These are phyloP conservation scores for Amaranthus palmeri DNA, from an alignment of 148 eudicot species.

Conservation along the genomic window DNA sequence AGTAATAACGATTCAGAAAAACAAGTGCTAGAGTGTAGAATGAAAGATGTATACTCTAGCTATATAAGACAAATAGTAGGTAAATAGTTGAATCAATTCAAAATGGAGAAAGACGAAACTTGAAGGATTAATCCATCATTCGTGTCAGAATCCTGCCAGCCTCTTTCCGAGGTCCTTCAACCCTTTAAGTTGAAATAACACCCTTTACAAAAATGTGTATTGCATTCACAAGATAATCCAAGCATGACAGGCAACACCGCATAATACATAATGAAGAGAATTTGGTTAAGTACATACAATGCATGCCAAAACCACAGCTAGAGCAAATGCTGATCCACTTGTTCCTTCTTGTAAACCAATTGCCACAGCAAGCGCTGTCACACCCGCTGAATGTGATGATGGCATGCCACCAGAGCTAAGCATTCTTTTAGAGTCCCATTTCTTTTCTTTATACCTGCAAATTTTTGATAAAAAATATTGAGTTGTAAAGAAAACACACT, in stretches of 20 bases:
- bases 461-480: slow-evolving; percentile 23
- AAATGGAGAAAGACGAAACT: background rate
- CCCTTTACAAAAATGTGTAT: background rate
- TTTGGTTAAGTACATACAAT: slow-evolving; percentile 57
- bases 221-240: background rate
- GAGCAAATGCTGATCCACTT: slow-evolving; percentile 70
- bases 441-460: slow-evolving; percentile 85
- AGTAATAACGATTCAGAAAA: background rate
- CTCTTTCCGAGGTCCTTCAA: background rate
- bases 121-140: background rate
- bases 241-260: background rate
- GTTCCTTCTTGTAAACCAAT: slow-evolving; percentile 80
- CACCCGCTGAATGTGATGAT: slow-evolving; percentile 93
- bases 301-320: slow-evolving; percentile 83
- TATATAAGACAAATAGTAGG: background rate
- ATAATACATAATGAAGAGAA: slow-evolving; percentile 1
- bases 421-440: slow-evolving; percentile 91
- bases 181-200: background rate
- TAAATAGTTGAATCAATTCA: background rate
- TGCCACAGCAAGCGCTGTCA: slow-evolving; percentile 65
- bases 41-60: background rate
- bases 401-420: slow-evolving; percentile 97
- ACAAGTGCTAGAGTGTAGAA: background rate
- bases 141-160: background rate
- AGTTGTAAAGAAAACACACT: slow-evolving; percentile 1